Evolutionary conservation across 2,329 filamentous ascomycete species (phyloP), one percentile per base, ranked within the genome.

Genomic region (Pestalotiopsis sp.): DNA sequence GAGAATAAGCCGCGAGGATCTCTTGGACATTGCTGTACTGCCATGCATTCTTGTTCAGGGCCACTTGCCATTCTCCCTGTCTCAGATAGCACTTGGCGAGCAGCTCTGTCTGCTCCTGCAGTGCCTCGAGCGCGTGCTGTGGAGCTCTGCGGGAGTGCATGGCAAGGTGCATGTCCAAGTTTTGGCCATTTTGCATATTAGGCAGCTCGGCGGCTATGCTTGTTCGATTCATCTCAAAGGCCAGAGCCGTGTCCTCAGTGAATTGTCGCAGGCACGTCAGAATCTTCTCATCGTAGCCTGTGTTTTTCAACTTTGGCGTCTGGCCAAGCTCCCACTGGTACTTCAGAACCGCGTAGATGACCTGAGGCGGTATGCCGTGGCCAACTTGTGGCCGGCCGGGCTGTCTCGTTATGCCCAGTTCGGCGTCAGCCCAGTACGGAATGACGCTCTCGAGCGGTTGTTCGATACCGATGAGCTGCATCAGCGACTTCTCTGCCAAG

Each of bases 291-390:
- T 87, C 81, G 14, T 86, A 80, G 23, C 81, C 82, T 0, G 82
- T 80, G 57, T 80, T 78, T 57, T 80, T 80, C 64, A 81, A 74
- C 23, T 77, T 79, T 2, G 83, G 77, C 70, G 90, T 86, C 74
- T 93, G 92, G 13, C 93, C 93, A 66, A 91, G 90, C 70, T 95
- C 93, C 96, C 97, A 99, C 79, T 97, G 91, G 79, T 94, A 99
- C 80, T 99, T 99, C 81, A 98, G 91, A 23, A 97, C 92, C n/a
- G 96, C 95, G 79, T 99, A 99, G 41, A 94, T 92, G 64, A 99
- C 93, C 70, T 95, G 93, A 31, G 95, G 93, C 1, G 76, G 90
- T 73, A 81, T 88, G 77, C 80, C 75, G 73, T 77, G 67, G 77
- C 68, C 67, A 69, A 70, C 70, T 80, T 77, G 13, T 80, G 72